Evolutionary conservation across 139 green algal species (phyloP), one percentile per base, ranked within the genome.

Genomic region (Edaphochlamys debaryana): DNA sequence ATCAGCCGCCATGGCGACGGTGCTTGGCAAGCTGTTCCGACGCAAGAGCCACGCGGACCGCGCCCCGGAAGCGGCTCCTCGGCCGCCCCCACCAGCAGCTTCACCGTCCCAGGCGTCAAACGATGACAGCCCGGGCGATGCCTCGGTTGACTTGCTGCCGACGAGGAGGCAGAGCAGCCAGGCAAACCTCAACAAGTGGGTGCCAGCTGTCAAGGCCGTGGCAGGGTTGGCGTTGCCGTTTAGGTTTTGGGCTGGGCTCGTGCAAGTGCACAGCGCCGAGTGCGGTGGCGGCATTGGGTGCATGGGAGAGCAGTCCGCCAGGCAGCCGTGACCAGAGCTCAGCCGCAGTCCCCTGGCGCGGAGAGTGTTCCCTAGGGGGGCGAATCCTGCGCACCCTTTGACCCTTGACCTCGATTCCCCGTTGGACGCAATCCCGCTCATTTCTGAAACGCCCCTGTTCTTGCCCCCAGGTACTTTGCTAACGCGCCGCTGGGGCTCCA

Each of bases 131-230:
- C 1, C 27, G 27, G 66, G 6, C 36, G 36, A 45, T 36, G 66
- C 11, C 36, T 6, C 36, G 1, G 36, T 1, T 7, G 67, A 36
- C 4, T 4, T 80, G 15, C 7, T n/a, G 27, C 36, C 15, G 37
- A 3, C 56, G 0, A 38, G 54, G 6, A 38, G 75, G 1, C 60
- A 52, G 17, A 37, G 34, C 36, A 72, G 60, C 0, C 75, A 82
- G 60, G 50, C 48, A 40, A 82, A 72, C 40, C 30, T 82, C 0
- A 82, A 82, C 15, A 58, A 30, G n/a, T 82, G 8, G 75, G 27
- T 2, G 56, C 13, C 17, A 9, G 8, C 3, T 62, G 4, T 7
- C 40, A 7, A 23, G 56, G 40, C 60, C 62, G 7, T 2, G 4
- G 20, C 50, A n/a, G n/a, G n/a, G n/a, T n/a, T n/a, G n/a, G n/a